Conservation (phyloP, 2,329 filamentous ascomycete species). For the Beauveria caledonica region DNA sequence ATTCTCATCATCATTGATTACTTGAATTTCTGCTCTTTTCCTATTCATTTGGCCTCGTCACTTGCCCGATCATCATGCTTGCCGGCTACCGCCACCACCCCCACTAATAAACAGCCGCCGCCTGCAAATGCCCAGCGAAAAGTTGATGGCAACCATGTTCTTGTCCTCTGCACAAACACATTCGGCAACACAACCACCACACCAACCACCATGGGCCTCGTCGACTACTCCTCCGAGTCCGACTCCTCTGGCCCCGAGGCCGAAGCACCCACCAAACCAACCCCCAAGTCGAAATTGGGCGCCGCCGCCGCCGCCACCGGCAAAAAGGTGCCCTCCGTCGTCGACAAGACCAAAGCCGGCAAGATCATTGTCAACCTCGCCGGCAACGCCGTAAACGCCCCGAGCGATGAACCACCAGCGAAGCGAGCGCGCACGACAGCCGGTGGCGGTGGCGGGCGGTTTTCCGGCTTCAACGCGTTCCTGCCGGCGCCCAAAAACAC, state of each 20-base stretch:
- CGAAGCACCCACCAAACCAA: conserved; percentile 21
- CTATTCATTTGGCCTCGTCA: no score
- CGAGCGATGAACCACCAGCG: conserved; percentile 41
- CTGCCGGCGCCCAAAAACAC: conserved; percentile 73
- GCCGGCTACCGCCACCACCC: neutral
- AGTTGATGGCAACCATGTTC: neutral
- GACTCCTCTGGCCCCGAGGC: conserved; percentile 64
- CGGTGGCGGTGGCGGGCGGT: conserved; percentile 38
- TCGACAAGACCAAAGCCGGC: conserved; percentile 71
- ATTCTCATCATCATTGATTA: no score
- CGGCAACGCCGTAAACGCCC: conserved; percentile 34
- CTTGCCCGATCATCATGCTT: neutral
- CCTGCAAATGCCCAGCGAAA: neutral
- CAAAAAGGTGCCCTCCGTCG: conserved; percentile 64
- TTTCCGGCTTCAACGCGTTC: conserved; percentile 78
- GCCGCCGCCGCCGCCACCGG: conserved; percentile 17
- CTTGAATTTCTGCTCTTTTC: no score
- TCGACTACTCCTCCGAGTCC: conserved; percentile 72
- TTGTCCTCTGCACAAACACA: neutral
- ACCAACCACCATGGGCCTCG: conserved; percentile 55
- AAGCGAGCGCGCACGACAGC: conserved; percentile 57
- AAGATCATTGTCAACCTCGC: conserved; percentile 80
- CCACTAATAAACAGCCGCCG: neutral
- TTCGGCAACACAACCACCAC: conserved; percentile 11
- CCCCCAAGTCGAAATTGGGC: conserved; percentile 20